A percentile compares a stretch with the other conserved stretches of the same genome.
Evolutionary conservation across 129 eudicot genomes (phyloP).

Genomic region (Helianthus tuberosus): DNA sequence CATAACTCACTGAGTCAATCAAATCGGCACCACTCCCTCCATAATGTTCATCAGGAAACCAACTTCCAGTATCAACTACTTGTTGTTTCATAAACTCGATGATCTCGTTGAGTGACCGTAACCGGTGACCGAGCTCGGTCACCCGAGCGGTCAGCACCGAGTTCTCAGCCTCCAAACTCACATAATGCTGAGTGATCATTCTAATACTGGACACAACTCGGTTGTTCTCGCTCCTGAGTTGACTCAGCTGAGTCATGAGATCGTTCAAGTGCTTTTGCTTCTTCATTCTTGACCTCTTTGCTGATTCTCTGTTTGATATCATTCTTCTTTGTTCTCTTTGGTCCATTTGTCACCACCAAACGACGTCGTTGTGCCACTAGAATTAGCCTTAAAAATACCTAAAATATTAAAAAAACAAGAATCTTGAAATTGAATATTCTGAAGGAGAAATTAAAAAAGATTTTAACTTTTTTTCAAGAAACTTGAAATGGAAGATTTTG

Average conservation of each 20-base stretch:
- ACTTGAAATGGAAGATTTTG: background rate
- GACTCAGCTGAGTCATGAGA: conserved; percentile 56
- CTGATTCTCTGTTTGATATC: conserved; percentile 95
- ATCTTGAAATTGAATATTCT: background rate
- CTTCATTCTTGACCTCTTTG: conserved; percentile 76
- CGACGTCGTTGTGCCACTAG: conserved; percentile 58
- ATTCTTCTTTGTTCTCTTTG: conserved; percentile 76
- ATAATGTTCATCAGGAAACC: background rate
- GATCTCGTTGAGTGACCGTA: conserved; percentile 70
- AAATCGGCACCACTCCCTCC: conserved; percentile 23
- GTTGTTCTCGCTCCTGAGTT: conserved; percentile 61
- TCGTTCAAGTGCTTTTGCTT: conserved; percentile 86
- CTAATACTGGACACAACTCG: conserved; percentile 46
- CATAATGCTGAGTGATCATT: conserved; percentile 56
- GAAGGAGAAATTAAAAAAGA: conserved; percentile 14
- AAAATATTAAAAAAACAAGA: conserved; percentile 12
- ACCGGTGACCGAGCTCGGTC: conserved; percentile 72
- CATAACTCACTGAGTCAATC: conserved; percentile 49
- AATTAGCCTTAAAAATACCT: conserved; percentile 53
- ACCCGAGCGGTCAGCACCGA: conserved; percentile 66
- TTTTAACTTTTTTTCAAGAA: background rate
- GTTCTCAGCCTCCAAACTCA: conserved; percentile 73
- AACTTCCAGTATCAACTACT: background rate
- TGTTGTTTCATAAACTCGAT: conserved; percentile 19
- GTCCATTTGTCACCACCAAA: conserved; percentile 73